Evolutionary conservation across 352 stramenopile genomes (phyloP).

Genomic region (Globisporangium echinulatum): DNA sequence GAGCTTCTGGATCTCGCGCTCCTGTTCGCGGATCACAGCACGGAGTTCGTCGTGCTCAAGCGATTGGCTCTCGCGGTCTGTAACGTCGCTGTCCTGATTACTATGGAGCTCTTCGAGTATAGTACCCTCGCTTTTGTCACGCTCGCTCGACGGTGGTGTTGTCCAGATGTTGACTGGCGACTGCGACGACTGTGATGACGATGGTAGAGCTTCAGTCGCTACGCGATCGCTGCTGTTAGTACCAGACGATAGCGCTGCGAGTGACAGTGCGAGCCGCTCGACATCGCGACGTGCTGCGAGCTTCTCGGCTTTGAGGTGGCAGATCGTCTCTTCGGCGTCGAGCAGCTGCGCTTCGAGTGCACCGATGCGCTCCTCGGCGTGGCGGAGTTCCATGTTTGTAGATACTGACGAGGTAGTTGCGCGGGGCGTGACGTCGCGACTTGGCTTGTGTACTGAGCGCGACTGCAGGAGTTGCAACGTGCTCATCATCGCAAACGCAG

Average conservation of each 20-base stretch:
- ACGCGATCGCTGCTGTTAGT: background rate
- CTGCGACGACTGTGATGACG: background rate
- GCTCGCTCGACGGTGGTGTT: too few species aligned
- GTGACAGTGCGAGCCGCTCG: slow-evolving; percentile 34
- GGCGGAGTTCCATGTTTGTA: slow-evolving; percentile 30
- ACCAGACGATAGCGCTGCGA: background rate
- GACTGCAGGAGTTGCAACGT: slow-evolving; percentile 12
- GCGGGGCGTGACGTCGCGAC: background rate
- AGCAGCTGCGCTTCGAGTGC: slow-evolving; percentile 48
- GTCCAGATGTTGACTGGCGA: slow-evolving; percentile 2
- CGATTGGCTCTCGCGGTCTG: slow-evolving; percentile 17
- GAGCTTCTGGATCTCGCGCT: slow-evolving; percentile 41
- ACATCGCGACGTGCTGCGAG: slow-evolving; percentile 41
- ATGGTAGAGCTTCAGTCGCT: background rate
- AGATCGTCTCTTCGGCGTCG: slow-evolving; percentile 66
- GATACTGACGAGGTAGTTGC: background rate
- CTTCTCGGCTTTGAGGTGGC: slow-evolving; percentile 71
- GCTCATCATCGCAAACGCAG: slow-evolving; percentile 11
- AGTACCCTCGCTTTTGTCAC: slow-evolving; percentile 10
- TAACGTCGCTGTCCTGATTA: slow-evolving; percentile 11
- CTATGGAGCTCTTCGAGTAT: slow-evolving; percentile 28
- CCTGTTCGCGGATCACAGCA: slow-evolving; percentile 59
- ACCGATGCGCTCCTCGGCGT: slow-evolving; percentile 45
- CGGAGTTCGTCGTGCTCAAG: slow-evolving; percentile 46
- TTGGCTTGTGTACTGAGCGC: slow-evolving; percentile 1